A percentile compares a stretch with the other conserved stretches of the same genome.
Evolutionary conservation across 1,284 basidiomycete species (phyloP).

Genomic region (Chondrostereum purpureum): DNA sequence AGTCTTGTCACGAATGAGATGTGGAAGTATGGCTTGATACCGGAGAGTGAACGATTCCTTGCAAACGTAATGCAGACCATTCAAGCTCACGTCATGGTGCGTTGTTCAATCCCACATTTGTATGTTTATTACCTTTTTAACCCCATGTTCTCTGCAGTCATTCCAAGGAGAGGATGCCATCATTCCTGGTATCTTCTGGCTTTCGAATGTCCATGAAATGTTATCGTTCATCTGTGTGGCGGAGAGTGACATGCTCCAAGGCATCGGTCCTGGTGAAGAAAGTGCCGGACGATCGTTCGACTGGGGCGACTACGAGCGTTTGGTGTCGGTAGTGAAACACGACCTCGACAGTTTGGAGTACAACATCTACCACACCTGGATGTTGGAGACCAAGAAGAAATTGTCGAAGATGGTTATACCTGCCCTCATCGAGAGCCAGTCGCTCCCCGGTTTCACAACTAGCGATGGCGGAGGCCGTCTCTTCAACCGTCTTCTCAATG

Average conservation of each 20-base stretch:
- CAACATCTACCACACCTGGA: constrained; percentile 99
- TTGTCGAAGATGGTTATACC: constrained; percentile 98
- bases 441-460: constrained; percentile 95
- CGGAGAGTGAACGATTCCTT: constrained; percentile 95
- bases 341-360: constrained; percentile 98
- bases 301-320: constrained; percentile 95
- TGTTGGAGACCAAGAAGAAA: constrained; percentile 97
- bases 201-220: constrained; percentile 99
- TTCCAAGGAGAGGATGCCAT: constrained; percentile 95
- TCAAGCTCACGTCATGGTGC: constrained; percentile 95
- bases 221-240: constrained; percentile 98
- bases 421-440: constrained; percentile 95
- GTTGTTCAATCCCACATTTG: too few species aligned
- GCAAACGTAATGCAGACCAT: constrained; percentile 99
- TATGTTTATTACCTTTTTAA: not conserved
- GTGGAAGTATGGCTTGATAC: constrained; percentile 99
- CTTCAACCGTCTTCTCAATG: constrained; percentile 88
- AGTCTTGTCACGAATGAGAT: constrained; percentile 98
- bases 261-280: constrained; percentile 95
- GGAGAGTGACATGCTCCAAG: constrained; percentile 96
- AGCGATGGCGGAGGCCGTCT: constrained; percentile 89
- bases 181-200: constrained; percentile 96
- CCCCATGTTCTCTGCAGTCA: constrained; percentile 40
- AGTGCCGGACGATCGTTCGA: constrained; percentile 88
- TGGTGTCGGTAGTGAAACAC: constrained; percentile 97